phyloP scores from a whole-genome alignment of 805 yeast species.

The Metschnikowia hibisci region DNA sequence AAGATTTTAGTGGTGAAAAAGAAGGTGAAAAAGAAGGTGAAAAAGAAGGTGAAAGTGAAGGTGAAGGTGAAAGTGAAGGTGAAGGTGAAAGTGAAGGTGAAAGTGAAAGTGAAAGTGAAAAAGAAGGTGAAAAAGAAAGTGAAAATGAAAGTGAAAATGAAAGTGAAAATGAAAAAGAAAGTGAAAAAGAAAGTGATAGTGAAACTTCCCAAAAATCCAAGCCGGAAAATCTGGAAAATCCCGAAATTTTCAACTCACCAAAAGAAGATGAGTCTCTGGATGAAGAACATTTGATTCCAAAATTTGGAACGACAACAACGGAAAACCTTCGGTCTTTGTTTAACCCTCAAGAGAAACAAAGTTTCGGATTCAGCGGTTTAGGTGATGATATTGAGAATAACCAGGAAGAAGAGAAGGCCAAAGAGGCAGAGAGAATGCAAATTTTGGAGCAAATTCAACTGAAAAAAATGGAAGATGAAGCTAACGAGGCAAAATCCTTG shows the following conservation, averaged over 20 bases:
- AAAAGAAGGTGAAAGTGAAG: too few relatives aligned
- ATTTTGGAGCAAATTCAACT: constrained; percentile 30
- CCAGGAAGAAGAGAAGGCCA: constrained; percentile 3
- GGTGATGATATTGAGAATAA: constrained; percentile 21
- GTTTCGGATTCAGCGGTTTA: constrained; percentile 39
- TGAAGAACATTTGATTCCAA: constrained; percentile 50
- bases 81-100: background rate
- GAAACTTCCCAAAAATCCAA: constrained; percentile 4
- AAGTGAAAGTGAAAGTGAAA: background rate
- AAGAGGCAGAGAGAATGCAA: constrained; percentile 20
- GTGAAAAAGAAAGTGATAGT: constrained; percentile 20
- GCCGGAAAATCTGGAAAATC: too few relatives aligned
- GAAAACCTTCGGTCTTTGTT: constrained; percentile 62
- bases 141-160: background rate
- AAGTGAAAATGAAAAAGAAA: constrained; percentile 6
- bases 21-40: too few relatives aligned
- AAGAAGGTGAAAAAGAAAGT: background rate
- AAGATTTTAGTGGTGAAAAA: too few relatives aligned
- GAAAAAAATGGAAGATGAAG: constrained; percentile 28
- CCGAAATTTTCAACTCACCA: background rate
- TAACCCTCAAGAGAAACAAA: constrained; percentile 30
- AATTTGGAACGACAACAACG: constrained; percentile 49
- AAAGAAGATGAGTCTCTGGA: constrained; percentile 12
- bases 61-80: too few relatives aligned
- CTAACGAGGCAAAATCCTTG: constrained; percentile 23